A percentile compares a stretch with the other conserved stretches of the same genome.
Evolutionary conservation across 768 basidiomycete species (phyloP).

Genomic region (Mycena maculata): DNA sequence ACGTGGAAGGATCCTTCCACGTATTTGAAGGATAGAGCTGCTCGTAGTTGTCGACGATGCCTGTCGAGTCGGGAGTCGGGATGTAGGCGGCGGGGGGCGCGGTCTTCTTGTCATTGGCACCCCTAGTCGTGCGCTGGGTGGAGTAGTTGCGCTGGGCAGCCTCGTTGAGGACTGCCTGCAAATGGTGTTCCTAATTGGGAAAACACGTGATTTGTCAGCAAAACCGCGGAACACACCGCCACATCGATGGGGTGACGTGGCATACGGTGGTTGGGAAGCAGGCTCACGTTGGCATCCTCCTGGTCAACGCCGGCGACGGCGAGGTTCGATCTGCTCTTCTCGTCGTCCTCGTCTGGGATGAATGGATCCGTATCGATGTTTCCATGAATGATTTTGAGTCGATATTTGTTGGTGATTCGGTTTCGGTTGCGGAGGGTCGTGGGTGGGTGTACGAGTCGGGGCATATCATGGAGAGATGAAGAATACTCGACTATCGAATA

Average conservation of each 20-base stretch:
- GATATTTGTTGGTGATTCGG: slow-evolving; percentile 92
- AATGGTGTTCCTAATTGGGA: slow-evolving; percentile 62
- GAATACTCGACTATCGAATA: slow-evolving; percentile 50
- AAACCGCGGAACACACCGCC: slow-evolving; percentile 64
- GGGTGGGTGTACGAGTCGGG: slow-evolving; percentile 81
- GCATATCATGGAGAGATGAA: slow-evolving; percentile 82
- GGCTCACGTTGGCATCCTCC: slow-evolving; percentile 91
- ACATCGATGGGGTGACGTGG: slow-evolving; percentile 43
- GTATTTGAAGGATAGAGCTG: slow-evolving; percentile 75
- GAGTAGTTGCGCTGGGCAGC: slow-evolving; percentile 30
- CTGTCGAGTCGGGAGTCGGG: slow-evolving; percentile 93
- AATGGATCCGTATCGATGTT: slow-evolving; percentile 84
- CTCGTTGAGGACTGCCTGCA: slow-evolving; percentile 58
- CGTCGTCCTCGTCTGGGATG: slow-evolving; percentile 87
- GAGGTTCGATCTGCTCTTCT: slow-evolving; percentile 82
- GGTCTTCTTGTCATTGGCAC: slow-evolving; percentile 30
- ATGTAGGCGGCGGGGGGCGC: slow-evolving; percentile 77
- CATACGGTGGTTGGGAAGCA: background rate
- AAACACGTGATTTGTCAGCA: slow-evolving; percentile 51
- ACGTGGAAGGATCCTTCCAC: slow-evolving; percentile 85
- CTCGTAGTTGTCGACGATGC: slow-evolving; percentile 82
- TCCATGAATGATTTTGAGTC: slow-evolving; percentile 86
- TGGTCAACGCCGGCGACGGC: slow-evolving; percentile 89
- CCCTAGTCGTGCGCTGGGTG: slow-evolving; percentile 24
- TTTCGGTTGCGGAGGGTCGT: slow-evolving; percentile 88